Base-by-base conservation (phyloP, 1,139 yeast genomes). In the Debaryomyces singareniensis region DNA sequence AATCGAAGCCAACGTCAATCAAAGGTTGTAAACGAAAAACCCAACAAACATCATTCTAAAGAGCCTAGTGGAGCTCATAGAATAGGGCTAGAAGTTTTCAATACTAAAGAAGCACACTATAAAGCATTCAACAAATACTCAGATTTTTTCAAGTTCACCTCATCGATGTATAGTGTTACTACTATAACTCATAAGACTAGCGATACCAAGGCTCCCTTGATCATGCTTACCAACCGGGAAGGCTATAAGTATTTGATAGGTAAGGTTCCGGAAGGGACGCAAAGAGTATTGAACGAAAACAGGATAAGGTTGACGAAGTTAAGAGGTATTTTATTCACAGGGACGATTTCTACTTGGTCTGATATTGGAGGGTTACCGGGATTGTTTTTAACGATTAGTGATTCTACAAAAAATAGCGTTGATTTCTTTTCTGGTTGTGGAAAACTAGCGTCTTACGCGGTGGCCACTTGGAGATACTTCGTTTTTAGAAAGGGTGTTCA, bases 301-400 rank as follows among this genome's bases (percentile, higher is more conserved):
- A 68, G 71, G 30, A 51, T 76, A 15, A 61, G 71, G 37, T 57
- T 78, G 13, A 70, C 70, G 26, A 78, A 74, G 40, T 56, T 86
- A 21, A 68, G 72, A 32, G 73, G 77, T 20, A 63, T 89, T 3
- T 87, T 85, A 45, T 47, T 89, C 5, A 78, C 95, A 0, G 98
- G 98, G 2, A 63, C 62, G 10, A 42, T 83, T 10, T 60, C 67
- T 30, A 39, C 57, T 9, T 89, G 96, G 96, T 55, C 70, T 5
- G 69, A 78, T 14, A 60, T 87, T 4, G 89, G 95, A 9, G 98
- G 98, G 0, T 55, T 91, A 9, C 96, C 97, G 0, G 98, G 98
- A 0, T 59, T 86, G 43, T 74, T 89, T 31, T 58, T 91, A 33
- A 86, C 96, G 0, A 65, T 83, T n/a, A 78, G 87, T 32, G 96